Evolutionary conservation across 306 rosid species (phyloP).

Genomic region (Crotalaria pallida): DNA sequence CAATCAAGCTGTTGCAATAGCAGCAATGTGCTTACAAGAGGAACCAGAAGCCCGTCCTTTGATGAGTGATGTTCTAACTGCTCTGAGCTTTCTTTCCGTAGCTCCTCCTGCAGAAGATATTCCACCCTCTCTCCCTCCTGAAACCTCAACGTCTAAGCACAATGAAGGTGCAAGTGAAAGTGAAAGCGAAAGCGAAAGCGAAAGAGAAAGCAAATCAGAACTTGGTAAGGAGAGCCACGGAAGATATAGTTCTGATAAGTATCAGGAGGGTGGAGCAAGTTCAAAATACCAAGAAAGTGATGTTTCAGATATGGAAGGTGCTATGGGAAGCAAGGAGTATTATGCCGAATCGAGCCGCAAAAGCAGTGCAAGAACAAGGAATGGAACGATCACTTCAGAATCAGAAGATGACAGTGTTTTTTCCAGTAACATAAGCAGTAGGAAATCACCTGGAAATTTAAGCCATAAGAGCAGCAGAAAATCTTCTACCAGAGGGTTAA

Average conservation of each 20-base stretch:
- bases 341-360: conserved; percentile 24
- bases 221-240: not conserved
- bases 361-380: conserved; percentile 21
- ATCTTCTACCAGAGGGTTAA: not conserved
- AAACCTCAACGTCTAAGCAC: not conserved
- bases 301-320: not conserved
- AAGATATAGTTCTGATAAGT: not conserved
- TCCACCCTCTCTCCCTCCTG: conserved; percentile 13
- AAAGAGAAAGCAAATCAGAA: not conserved
- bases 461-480: conserved; percentile 7
- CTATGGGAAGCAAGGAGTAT: conserved; percentile 20
- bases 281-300: not conserved
- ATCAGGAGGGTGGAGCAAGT: not conserved
- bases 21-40: conserved; percentile 92
- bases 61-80: conserved; percentile 64
- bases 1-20: conserved; percentile 82
- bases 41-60: conserved; percentile 80
- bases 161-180: not conserved
- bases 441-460: not conserved
- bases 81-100: conserved; percentile 66
- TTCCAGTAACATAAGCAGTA: conserved; percentile 27
- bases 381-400: not conserved
- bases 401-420: conserved; percentile 32
- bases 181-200: not conserved
- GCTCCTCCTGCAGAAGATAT: conserved; percentile 21